Conservation (phyloP, 805 yeast species). For the Lachancea kluyveri region DNA sequence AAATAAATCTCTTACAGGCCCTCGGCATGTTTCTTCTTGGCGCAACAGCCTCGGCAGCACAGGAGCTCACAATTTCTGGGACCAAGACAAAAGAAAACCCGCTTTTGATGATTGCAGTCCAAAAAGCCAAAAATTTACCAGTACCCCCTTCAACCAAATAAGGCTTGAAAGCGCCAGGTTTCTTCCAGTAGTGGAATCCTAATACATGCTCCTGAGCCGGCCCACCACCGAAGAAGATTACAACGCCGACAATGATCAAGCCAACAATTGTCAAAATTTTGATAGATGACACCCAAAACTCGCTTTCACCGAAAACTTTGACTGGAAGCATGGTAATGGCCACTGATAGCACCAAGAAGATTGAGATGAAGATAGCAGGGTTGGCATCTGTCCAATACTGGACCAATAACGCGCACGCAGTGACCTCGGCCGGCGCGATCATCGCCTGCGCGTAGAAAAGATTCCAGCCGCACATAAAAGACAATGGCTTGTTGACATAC, state of each 20-base stretch:
- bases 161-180: slow-evolving; percentile 41
- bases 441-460: slow-evolving; percentile 42
- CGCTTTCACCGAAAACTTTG: slow-evolving; percentile 38
- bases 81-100: slow-evolving; percentile 45
- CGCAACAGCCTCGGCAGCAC: slow-evolving; percentile 42
- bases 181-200: slow-evolving; percentile 60
- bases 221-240: slow-evolving; percentile 62
- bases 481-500: slow-evolving; percentile 12
- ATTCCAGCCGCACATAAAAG: slow-evolving; percentile 41
- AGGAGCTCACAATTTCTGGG: slow-evolving; percentile 45
- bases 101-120: slow-evolving; percentile 46
- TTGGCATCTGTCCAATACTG: slow-evolving; percentile 37
- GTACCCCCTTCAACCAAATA: slow-evolving; percentile 32
- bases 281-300: slow-evolving; percentile 60
- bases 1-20: slow-evolving; percentile 48
- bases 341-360: slow-evolving; percentile 25
- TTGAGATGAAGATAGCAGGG: slow-evolving; percentile 35
- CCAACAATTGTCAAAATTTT: slow-evolving; percentile 63
- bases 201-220: slow-evolving; percentile 42
- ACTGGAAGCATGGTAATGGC: slow-evolving; percentile 17
- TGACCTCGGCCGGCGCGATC: slow-evolving; percentile 44
- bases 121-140: slow-evolving; percentile 46
- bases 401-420: slow-evolving; percentile 36
- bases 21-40: slow-evolving; percentile 46
- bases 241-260: slow-evolving; percentile 48